These are phyloP conservation scores for Monosporascus sp. DNA, from an alignment of 2,329 filamentous ascomycete genomes.

Conservation along the genomic window DNA sequence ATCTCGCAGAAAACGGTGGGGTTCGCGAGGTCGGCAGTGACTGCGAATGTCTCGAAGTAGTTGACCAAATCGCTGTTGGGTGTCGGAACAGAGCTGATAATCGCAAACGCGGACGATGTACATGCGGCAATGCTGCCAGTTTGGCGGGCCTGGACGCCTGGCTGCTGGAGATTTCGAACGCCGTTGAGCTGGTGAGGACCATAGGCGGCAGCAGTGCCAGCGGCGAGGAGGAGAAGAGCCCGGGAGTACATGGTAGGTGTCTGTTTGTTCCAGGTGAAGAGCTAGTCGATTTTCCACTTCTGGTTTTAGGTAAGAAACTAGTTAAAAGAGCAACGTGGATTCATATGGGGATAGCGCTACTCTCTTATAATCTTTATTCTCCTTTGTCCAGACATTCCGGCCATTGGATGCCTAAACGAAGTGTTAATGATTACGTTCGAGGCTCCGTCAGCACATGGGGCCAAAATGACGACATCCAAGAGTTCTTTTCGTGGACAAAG, in stretches of 20 bases:
- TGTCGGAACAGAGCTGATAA: conserved; percentile 8
- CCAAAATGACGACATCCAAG: too few relatives aligned
- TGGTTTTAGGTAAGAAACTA: too few relatives aligned
- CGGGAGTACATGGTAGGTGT: conserved; percentile 12
- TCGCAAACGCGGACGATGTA: background rate
- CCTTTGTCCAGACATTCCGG: too few relatives aligned
- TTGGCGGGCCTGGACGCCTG: conserved; percentile 2
- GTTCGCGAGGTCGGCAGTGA: conserved; percentile 7
- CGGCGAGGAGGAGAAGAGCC: conserved; percentile 8
- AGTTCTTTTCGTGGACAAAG: too few relatives aligned
- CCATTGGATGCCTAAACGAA: too few relatives aligned
- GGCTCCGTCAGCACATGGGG: too few relatives aligned
- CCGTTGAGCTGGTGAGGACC: conserved; percentile 9
- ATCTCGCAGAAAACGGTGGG: conserved; percentile 7
- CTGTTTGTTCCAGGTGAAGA: background rate
- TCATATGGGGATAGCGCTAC: too few relatives aligned
- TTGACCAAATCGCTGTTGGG: conserved; percentile 1
- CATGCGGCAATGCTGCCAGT: conserved; percentile 3
- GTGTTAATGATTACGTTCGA: too few relatives aligned
- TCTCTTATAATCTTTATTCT: too few relatives aligned
- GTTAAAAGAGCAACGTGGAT: too few relatives aligned
- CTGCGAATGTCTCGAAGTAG: conserved; percentile 5
- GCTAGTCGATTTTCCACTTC: too few relatives aligned
- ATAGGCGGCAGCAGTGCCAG: conserved; percentile 13
- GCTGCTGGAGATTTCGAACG: conserved; percentile 10